Evolutionary conservation across 2,329 filamentous ascomycete genomes (phyloP).

Genomic region (Botrytis cinerea): DNA sequence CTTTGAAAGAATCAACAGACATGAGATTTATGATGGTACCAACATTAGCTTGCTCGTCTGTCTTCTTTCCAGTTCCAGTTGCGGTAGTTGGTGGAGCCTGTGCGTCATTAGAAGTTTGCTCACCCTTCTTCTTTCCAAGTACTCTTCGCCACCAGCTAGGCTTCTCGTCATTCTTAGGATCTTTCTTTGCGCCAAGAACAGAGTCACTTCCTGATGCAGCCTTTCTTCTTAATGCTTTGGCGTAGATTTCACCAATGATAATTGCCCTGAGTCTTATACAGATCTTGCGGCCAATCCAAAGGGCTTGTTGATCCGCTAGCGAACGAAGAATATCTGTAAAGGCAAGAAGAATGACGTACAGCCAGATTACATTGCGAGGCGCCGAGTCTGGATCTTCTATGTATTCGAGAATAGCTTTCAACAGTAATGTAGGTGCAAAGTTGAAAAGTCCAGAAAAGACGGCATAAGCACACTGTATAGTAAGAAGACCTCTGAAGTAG

Average conservation of each 20-base stretch:
- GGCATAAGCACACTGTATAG: slow-evolving; percentile 80
- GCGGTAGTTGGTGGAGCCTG: slow-evolving; percentile 19
- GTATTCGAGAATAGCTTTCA: slow-evolving; percentile 90
- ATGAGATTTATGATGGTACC: slow-evolving; percentile 99
- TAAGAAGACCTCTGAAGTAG: slow-evolving; percentile 76
- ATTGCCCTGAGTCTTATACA: slow-evolving; percentile 92
- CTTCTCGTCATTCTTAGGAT: slow-evolving; percentile 49
- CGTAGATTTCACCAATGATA: slow-evolving; percentile 96
- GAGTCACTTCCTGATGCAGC: slow-evolving; percentile 78
- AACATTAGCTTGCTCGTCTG: slow-evolving; percentile 79
- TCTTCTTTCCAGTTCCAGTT: slow-evolving; percentile 36
- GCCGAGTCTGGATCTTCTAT: slow-evolving; percentile 79
- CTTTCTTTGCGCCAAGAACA: slow-evolving; percentile 59
- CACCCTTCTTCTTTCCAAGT: slow-evolving; percentile 52
- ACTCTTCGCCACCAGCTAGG: slow-evolving; percentile 50
- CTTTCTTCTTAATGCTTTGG: slow-evolving; percentile 89
- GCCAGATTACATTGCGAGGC: slow-evolving; percentile 87
- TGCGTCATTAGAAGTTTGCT: slow-evolving; percentile 39
- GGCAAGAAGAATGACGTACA: slow-evolving; percentile 90
- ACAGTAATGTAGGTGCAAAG: slow-evolving; percentile 86
- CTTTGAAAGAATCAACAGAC: slow-evolving; percentile 99
- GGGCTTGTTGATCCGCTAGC: slow-evolving; percentile 70
- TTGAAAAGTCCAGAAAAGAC: slow-evolving; percentile 78
- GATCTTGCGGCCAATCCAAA: slow-evolving; percentile 93
- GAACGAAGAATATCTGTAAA: slow-evolving; percentile 80